Percentiles rank a stretch among this genome's conserved stretches.
Evolutionary conservation across 2,329 filamentous ascomycete genomes (phyloP).

Genomic region (Ophiocordyceps sinensis): DNA sequence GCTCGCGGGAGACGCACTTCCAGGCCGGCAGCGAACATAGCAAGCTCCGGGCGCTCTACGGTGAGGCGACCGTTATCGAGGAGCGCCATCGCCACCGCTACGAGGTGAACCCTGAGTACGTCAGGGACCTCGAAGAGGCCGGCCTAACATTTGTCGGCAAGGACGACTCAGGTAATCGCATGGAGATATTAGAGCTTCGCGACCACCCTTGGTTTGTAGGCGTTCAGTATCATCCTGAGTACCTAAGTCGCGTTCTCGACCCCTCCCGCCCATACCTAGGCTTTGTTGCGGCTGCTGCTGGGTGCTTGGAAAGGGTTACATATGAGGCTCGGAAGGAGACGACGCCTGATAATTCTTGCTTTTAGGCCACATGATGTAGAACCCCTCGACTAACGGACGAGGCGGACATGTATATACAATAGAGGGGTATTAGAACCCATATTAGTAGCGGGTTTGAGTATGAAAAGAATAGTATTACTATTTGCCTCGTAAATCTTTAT

Average conservation of each 20-base stretch:
- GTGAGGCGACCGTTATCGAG: constrained; percentile 35
- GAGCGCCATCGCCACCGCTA: constrained; percentile 84
- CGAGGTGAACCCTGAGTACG: constrained; percentile 72
- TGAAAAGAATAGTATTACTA: too few relatives aligned
- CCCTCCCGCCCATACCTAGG: constrained; percentile 52
- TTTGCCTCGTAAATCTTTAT: too few relatives aligned
- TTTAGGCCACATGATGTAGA: too few relatives aligned
- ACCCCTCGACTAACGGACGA: too few relatives aligned
- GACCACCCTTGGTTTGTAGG: constrained; percentile 74
- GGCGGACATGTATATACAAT: too few relatives aligned
- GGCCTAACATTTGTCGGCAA: constrained; percentile 68
- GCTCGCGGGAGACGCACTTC: constrained; percentile 60
- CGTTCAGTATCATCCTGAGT: constrained; percentile 85
- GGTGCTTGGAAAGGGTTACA: constrained; percentile 37
- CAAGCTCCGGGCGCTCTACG: constrained; percentile 62
- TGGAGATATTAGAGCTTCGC: constrained; percentile 72
- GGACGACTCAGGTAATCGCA: constrained; percentile 61
- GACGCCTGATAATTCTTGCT: neutral
- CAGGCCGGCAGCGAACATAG: constrained; percentile 65
- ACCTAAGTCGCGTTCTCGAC: constrained; percentile 40
- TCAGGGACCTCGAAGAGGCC: constrained; percentile 50
- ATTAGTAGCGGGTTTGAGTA: too few relatives aligned
- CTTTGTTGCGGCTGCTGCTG: constrained; percentile 66
- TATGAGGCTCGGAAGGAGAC: constrained; percentile 2
- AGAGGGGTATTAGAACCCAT: too few relatives aligned